Base-by-base conservation (phyloP, 164 flowering plant species). In the Chimonanthus salicifolius region DNA sequence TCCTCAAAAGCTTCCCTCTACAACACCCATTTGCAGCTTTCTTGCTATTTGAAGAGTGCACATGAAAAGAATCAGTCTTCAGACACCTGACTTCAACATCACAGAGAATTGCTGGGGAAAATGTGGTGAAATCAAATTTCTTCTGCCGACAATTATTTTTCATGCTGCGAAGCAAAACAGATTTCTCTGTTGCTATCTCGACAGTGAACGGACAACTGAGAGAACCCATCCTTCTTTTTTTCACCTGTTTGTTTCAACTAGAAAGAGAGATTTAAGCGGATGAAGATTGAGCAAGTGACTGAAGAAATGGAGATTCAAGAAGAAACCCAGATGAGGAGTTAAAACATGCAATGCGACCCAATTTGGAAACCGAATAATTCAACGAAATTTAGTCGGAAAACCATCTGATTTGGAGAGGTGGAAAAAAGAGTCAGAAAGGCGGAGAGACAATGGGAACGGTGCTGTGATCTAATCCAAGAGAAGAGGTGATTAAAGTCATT, bases 171-270 rank as follows among this genome's bases (percentile, higher is more conserved):
- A 76, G 62, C 49, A 83, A 67, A 70, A 77, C 63, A 9, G 76
- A 73, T 43, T 76, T 80, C 58, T 87, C 87, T 69, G 81, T 58
- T 11, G 70, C 76, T 47, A 82, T 21, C 72, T 80, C 84, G 45
- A 73, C 47, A 8, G 64, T 11, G 47, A 80, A 80, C 46, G 84
- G 78, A 45, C 84, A 83, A 58, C 87, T 76, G 33, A 87, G 72
- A 33, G 87, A 88, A 7, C 87, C 84, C 7, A 87, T 83, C 94
- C 85, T 85, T 43, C 2, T 62, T 8, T 45, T 75, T 75, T 62
- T 78, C 71, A 78, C 72, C 18, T 66, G 33, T 47, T 21, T 71
- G 72, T 49, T 74, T 70, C 58, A 4, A 3, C 45, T 9, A 20
- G 43, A 8, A 15, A 49, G 49, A 47, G 4, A 49, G 6, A 72